phyloP scores from a whole-genome alignment of 768 basidiomycete species.

The Multifurca ochricompacta region DNA sequence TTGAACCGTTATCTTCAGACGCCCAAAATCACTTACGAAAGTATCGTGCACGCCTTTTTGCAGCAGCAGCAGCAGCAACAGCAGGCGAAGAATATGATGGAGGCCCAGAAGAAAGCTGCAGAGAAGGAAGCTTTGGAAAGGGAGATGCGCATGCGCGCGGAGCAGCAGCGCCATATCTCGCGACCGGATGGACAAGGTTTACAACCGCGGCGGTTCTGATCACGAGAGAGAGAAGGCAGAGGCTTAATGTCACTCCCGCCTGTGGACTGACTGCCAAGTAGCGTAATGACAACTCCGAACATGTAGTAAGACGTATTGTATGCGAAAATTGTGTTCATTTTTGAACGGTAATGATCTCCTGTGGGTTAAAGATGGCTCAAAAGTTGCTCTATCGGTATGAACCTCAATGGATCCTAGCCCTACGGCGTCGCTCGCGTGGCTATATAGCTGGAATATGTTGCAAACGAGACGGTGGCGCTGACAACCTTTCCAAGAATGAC shows the following conservation, averaged over 20 bases:
- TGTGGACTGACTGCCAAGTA: no score
- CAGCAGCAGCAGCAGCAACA: not conserved
- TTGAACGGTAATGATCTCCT: no score
- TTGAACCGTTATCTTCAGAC: slow-evolving; percentile 9
- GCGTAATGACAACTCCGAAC: no score
- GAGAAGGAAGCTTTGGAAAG: slow-evolving; percentile 10
- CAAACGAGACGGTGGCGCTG: no score
- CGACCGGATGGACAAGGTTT: slow-evolving; percentile 10
- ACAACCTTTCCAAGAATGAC: no score
- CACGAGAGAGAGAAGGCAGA: not conserved
- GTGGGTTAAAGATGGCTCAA: no score
- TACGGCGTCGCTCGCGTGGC: no score
- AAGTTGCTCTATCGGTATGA: no score
- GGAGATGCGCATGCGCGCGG: not conserved
- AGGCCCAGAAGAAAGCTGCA: slow-evolving; percentile 5
- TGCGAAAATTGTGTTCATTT: no score
- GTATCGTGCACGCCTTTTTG: slow-evolving; percentile 1
- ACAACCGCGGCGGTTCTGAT: slow-evolving; percentile 4
- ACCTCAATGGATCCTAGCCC: no score
- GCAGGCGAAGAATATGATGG: slow-evolving; percentile 1
- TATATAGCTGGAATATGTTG: no score
- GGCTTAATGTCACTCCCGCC: not conserved
- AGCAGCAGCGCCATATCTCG: slow-evolving; percentile 4
- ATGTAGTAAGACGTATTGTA: no score
- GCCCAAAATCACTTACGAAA: slow-evolving; percentile 9